These are phyloP conservation scores for Lachancea thermotolerans DNA, from an alignment of 805 yeast species.

Conservation along the genomic window DNA sequence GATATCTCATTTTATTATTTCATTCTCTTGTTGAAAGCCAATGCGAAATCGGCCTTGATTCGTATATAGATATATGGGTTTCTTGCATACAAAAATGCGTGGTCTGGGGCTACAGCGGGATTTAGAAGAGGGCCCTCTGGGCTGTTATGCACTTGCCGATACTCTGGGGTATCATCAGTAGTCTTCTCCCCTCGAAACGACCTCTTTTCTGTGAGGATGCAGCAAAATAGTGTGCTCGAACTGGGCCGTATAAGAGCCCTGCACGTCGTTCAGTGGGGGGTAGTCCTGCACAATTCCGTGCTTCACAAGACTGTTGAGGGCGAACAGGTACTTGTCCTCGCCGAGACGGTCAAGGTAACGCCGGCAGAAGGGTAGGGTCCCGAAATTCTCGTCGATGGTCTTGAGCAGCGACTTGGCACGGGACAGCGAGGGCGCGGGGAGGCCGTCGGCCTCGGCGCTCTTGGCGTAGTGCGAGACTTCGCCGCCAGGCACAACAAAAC, in stretches of 20 bases:
- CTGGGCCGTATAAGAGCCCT: constrained; percentile 92
- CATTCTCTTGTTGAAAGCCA: background rate
- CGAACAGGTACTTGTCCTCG: constrained; percentile 84
- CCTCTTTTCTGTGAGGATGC: constrained; percentile 89
- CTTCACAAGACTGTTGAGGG: constrained; percentile 76
- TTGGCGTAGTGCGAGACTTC: constrained; percentile 92
- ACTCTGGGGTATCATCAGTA: constrained; percentile 38
- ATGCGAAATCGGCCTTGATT: too few species aligned
- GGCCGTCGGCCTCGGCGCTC: constrained; percentile 44
- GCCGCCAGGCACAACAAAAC: constrained; percentile 78
- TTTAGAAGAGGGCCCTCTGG: too few species aligned
- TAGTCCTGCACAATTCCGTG: constrained; percentile 88
- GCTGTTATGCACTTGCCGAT: too few species aligned
- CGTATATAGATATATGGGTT: background rate
- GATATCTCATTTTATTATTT: background rate
- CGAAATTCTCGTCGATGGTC: constrained; percentile 74
- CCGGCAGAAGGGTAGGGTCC: constrained; percentile 95
- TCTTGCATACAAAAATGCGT: background rate
- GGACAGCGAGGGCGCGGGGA: constrained; percentile 39
- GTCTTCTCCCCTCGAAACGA: constrained; percentile 92
- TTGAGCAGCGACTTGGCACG: constrained; percentile 64
- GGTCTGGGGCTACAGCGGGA: too few species aligned
- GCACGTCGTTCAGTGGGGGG: constrained; percentile 81
- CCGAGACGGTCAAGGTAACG: constrained; percentile 88
- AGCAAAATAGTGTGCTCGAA: constrained; percentile 89